Base-by-base conservation (phyloP, 495 filamentous ascomycete species). In the Penicillium flavigenum region DNA sequence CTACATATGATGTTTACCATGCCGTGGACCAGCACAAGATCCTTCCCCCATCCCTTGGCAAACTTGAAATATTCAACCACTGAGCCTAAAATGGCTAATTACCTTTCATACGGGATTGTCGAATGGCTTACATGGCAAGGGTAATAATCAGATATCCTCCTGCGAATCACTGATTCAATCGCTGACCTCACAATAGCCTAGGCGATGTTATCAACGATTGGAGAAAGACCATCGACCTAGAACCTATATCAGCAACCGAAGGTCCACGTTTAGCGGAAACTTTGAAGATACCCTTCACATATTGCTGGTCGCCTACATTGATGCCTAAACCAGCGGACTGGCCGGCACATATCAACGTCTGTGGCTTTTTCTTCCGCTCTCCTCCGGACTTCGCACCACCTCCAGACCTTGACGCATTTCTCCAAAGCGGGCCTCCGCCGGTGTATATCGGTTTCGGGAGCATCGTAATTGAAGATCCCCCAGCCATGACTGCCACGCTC, bases 41-140 rank as follows among this genome's bases (percentile, higher is more conserved):
- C 74, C 4, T 83, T 83, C 65, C 79, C 80, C 0, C 80, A 83
- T 60, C 80, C 80, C 3, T 59, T 83, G 29, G 80, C 79, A 2
- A 83, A 82, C 56, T 68, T 83, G 43, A 71, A 77, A 51, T 70
- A 69, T 7, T 68, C 72, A 0, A 70, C 71, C 44, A 69, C 69
- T 3, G 76, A 80, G 52, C 58, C 72, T 9, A 65, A 62, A 17
- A 56, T 76, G 27, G 76, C 74, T 2, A 86, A 87, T 61, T 83
- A 73, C 56, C 65, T 85, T 14, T 82, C 80, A 0, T 86, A 83
- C 61, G 69, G 70, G 3, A 61, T 85, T 22, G 79, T 85, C 4
- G 82, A 87, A 19, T 77, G 79, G 71, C 64, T 87, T 58, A 86
- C 82, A 22, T 86, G 84, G 82, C 81, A 86, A 71, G 84, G 84